Percentiles rank a stretch among this genome's conserved stretches.
phyloP scores from a whole-genome alignment of 495 filamentous ascomycete genomes.

The Aspergillus olivimuriae region DNA sequence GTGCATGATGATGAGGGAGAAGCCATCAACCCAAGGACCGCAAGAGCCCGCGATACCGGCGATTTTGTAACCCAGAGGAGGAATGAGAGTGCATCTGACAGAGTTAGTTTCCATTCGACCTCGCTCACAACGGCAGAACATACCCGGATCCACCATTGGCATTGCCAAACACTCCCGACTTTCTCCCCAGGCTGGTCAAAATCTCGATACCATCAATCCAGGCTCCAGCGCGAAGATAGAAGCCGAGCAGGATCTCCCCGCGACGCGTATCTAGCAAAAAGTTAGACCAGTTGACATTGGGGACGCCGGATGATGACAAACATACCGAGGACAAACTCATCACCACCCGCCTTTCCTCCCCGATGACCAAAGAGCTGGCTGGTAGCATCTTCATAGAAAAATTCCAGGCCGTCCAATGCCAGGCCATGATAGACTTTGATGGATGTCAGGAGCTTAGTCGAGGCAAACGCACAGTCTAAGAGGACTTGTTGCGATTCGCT shows the following conservation, averaged over 20 bases:
- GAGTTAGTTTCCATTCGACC: conserved; percentile 4
- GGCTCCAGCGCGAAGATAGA: conserved; percentile 70
- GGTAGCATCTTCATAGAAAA: conserved; percentile 83
- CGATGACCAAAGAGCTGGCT: conserved; percentile 86
- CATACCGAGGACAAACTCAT: conserved; percentile 72
- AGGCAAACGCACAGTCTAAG: conserved; percentile 60
- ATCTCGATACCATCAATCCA: conserved; percentile 93
- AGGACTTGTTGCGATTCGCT: conserved; percentile 68
- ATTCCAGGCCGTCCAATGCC: conserved; percentile 82
- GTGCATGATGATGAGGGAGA: conserved; percentile 78
- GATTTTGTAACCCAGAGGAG: conserved; percentile 83
- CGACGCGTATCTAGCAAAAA: conserved; percentile 58
- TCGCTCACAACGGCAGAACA: conserved; percentile 19
- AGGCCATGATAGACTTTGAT: conserved; percentile 73
- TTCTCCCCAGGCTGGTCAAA: conserved; percentile 78
- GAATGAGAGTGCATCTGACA: conserved; percentile 84
- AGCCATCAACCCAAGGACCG: conserved; percentile 79
- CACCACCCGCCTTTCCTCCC: conserved; percentile 67
- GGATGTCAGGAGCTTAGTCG: conserved; percentile 66
- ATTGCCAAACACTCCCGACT: conserved; percentile 82
- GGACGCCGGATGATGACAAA: conserved; percentile 2
- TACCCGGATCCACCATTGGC: conserved; percentile 75
- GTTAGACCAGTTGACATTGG: conserved; percentile 2
- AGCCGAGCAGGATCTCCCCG: conserved; percentile 84
- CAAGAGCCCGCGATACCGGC: conserved; percentile 81